Conservation (phyloP, 1,139 yeast species). For the Lipomyces yarrowii region DNA sequence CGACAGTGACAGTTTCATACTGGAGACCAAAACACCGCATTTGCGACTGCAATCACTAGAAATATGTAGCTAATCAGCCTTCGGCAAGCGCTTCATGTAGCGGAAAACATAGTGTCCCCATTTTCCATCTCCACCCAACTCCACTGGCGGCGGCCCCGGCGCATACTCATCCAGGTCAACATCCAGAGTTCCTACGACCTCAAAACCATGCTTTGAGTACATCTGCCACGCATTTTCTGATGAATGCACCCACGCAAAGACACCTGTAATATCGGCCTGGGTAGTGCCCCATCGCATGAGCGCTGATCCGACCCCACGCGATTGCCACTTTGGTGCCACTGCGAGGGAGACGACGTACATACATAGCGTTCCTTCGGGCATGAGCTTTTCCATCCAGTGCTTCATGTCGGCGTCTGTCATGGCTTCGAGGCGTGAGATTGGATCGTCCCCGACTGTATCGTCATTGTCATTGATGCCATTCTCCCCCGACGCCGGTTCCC, state of each 20-base stretch:
- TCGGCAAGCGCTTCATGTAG: background rate
- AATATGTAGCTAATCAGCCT: background rate
- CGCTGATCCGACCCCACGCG: background rate
- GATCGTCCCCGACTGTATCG: background rate
- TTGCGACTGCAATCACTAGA: too few relatives aligned
- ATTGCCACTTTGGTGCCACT: background rate
- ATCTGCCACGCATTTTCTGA: background rate
- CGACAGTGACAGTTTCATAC: too few relatives aligned
- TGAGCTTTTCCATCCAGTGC: background rate
- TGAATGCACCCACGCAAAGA: conserved; percentile 1
- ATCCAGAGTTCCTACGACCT: background rate
- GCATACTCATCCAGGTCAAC: conserved; percentile 2
- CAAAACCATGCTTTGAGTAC: background rate
- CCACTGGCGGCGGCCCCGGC: background rate
- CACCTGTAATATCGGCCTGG: background rate
- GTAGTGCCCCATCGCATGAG: background rate
- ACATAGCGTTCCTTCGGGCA: background rate
- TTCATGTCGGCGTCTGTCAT: background rate
- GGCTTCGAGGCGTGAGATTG: background rate
- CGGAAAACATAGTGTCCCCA: background rate
- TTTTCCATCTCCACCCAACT: background rate
- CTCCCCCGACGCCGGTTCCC: background rate
- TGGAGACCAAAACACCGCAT: too few relatives aligned
- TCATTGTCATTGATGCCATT: background rate
- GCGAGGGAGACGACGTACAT: background rate